Percentiles rank a stretch among this genome's conserved stretches.
Conservation (phyloP, 2,329 filamentous ascomycete genomes). For the Penicillium sp. region DNA sequence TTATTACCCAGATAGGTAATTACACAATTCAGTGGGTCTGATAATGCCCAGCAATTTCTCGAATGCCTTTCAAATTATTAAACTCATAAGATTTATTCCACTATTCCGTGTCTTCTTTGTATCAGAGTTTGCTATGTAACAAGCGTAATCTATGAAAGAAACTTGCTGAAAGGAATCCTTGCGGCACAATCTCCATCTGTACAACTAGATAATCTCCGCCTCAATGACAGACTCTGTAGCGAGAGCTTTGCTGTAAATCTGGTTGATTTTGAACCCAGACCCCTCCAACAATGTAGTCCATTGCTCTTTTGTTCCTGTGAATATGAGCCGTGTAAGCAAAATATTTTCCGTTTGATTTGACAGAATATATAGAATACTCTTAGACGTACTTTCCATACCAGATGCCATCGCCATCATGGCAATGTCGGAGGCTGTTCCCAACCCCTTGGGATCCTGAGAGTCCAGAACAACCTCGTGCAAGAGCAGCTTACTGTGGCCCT, state of each 20-base stretch:
- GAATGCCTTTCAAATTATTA: too few species aligned
- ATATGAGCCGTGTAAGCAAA: neutral
- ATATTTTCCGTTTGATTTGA: neutral
- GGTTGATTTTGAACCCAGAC: constrained; percentile 24
- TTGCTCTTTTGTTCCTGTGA: constrained; percentile 5
- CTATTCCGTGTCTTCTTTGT: too few species aligned
- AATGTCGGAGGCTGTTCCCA: constrained; percentile 23
- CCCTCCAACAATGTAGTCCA: constrained; percentile 11
- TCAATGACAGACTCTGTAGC: constrained; percentile 10
- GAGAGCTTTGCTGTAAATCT: constrained; percentile 17
- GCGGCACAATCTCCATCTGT: neutral
- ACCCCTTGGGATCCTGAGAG: constrained; percentile 31
- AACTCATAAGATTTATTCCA: too few species aligned
- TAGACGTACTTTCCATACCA: constrained; percentile 9
- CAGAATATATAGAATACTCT: neutral
- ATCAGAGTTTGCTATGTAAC: too few species aligned
- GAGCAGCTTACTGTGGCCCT: constrained; percentile 28
- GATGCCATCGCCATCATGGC: constrained; percentile 11
- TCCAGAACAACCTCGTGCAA: constrained; percentile 26
- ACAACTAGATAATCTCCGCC: neutral
- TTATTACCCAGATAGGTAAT: too few species aligned
- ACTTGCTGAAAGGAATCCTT: too few species aligned
- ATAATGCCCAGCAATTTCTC: too few species aligned
- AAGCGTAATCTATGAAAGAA: too few species aligned
- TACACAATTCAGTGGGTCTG: too few species aligned